Conservation (phyloP, 2,329 filamentous ascomycete species). For the Trichoderma semiorbis region DNA sequence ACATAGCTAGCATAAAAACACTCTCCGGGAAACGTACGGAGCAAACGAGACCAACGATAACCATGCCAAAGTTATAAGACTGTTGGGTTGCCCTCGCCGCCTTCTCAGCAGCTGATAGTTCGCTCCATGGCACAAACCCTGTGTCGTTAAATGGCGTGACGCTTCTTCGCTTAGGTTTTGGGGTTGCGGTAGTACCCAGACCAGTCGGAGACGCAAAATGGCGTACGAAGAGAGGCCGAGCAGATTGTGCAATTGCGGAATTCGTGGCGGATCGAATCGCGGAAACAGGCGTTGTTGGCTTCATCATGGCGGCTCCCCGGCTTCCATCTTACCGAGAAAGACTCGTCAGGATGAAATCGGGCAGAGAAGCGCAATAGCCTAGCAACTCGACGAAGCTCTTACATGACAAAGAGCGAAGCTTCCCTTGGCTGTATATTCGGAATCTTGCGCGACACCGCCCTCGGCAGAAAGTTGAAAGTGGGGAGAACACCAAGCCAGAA, state of each 20-base stretch:
- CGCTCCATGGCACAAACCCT: conserved; percentile 74
- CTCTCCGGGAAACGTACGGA: conserved; percentile 53
- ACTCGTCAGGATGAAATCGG: neutral
- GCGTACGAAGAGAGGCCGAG: conserved; percentile 41
- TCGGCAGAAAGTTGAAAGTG: conserved; percentile 35
- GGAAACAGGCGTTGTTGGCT: conserved; percentile 38
- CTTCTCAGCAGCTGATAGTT: conserved; percentile 75
- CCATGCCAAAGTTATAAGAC: conserved; percentile 79
- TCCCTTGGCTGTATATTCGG: neutral
- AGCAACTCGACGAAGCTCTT: neutral
- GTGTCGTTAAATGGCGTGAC: conserved; percentile 86
- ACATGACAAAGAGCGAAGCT: neutral
- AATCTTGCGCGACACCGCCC: conserved; percentile 32
- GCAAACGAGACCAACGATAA: conserved; percentile 69
- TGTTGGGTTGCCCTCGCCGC: conserved; percentile 83
- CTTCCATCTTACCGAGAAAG: conserved; percentile 35
- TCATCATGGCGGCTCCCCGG: conserved; percentile 43
- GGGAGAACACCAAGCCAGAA: conserved; percentile 27
- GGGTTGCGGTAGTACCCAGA: conserved; percentile 33
- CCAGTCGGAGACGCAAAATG: conserved; percentile 59
- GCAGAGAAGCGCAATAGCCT: neutral
- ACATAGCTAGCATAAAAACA: neutral
- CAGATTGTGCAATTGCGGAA: conserved; percentile 27
- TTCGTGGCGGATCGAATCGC: conserved; percentile 34
- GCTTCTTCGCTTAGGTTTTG: conserved; percentile 55